Percentiles rank a stretch among this genome's conserved stretches.
Conservation (phyloP, 2,329 filamentous ascomycete genomes). For the Penicillium sumatraense region DNA sequence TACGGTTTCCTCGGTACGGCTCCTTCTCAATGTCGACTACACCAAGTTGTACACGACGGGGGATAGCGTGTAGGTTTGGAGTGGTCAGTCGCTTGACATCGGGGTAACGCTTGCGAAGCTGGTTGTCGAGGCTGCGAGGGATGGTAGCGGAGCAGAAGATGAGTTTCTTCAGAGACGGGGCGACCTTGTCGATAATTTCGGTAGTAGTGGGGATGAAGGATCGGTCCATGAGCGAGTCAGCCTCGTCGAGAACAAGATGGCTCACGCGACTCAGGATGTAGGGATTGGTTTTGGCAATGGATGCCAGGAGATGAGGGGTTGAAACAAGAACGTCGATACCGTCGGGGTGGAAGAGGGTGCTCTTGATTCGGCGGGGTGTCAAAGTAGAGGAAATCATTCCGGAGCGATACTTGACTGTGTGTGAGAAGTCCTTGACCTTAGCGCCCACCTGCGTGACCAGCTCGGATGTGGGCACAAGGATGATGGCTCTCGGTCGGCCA, state of each 20-base stretch:
- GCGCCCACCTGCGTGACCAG: constrained; percentile 84
- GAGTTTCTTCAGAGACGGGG: constrained; percentile 81
- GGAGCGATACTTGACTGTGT: constrained; percentile 84
- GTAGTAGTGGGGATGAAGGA: constrained; percentile 86
- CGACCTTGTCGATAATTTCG: constrained; percentile 77
- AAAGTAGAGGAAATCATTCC: constrained; percentile 80
- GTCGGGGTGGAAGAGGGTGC: constrained; percentile 75
- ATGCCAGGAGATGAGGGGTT: constrained; percentile 86
- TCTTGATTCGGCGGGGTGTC: constrained; percentile 78
- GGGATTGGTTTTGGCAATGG: constrained; percentile 86
- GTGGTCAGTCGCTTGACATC: constrained; percentile 85
- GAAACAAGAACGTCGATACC: constrained; percentile 86
- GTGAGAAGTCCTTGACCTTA: constrained; percentile 80
- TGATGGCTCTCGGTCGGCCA: constrained; percentile 78
- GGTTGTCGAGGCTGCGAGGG: constrained; percentile 83
- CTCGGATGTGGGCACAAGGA: constrained; percentile 91
- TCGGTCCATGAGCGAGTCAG: constrained; percentile 91
- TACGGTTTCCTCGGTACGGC: constrained; percentile 92
- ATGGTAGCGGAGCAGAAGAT: constrained; percentile 97
- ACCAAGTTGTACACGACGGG: constrained; percentile 88
- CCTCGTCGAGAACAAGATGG: constrained; percentile 91
- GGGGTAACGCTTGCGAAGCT: constrained; percentile 80
- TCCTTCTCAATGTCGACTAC: constrained; percentile 90
- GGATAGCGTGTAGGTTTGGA: constrained; percentile 94
- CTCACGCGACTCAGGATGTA: constrained; percentile 90